A percentile compares a stretch with the other conserved stretches of the same genome.
phyloP scores from a whole-genome alignment of 208 protist genomes.

The Polymyxa betae region DNA sequence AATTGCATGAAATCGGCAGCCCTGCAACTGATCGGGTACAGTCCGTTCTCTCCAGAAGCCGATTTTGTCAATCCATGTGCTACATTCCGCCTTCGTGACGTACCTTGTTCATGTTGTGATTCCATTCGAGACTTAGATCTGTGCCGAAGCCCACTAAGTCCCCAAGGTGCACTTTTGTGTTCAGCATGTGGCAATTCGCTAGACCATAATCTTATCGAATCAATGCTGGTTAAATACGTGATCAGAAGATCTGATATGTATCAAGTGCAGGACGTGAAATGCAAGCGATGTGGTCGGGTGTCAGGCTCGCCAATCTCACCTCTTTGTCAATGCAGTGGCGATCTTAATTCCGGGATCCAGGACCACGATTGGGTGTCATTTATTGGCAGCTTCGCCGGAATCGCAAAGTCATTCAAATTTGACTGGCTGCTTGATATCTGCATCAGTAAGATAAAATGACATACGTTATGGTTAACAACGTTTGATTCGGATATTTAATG shows the following conservation, averaged over 20 bases:
- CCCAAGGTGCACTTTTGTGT: constrained; percentile 26
- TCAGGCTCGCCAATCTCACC: constrained; percentile 25
- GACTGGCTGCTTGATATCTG: not conserved
- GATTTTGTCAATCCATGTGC: constrained; percentile 59
- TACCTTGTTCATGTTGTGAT: constrained; percentile 60
- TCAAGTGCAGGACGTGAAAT: constrained; percentile 59
- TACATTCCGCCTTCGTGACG: constrained; percentile 62
- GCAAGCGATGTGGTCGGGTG: constrained; percentile 13
- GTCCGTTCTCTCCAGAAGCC: constrained; percentile 48
- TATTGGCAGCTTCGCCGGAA: not conserved
- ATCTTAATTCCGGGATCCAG: not conserved
- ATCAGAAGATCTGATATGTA: not conserved
- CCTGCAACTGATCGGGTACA: constrained; percentile 48
- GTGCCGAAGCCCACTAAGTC: constrained; percentile 45
- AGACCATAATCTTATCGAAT: constrained; percentile 50
- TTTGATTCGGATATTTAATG: not conserved
- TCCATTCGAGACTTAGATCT: constrained; percentile 59
- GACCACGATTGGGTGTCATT: not conserved
- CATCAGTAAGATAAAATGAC: too few species aligned
- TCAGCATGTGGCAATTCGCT: constrained; percentile 9
- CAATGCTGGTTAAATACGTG: constrained; percentile 28
- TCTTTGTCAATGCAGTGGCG: constrained; percentile 2
- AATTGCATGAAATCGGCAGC: not conserved
- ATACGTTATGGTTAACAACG: too few species aligned
- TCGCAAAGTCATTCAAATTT: not conserved